Percentiles rank a stretch among this genome's conserved stretches.
Conservation (phyloP, 192 early-diverging fungal species). For the Entophlyctis luteolus region DNA sequence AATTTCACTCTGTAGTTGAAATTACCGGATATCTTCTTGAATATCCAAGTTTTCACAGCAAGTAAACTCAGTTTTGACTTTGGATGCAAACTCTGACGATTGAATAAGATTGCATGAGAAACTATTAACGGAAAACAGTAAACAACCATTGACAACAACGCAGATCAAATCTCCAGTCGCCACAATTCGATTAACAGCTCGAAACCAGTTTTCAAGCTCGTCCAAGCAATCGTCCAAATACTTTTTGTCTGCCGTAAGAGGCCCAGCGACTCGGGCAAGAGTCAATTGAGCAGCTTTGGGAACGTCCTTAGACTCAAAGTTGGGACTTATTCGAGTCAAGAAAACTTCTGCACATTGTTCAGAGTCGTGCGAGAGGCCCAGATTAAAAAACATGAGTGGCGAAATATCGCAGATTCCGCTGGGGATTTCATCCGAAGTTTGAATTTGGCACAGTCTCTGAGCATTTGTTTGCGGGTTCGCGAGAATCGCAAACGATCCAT, state of each 20-base stretch:
- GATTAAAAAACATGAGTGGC: background rate
- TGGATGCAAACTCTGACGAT: conserved; percentile 17
- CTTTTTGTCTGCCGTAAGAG: conserved; percentile 55
- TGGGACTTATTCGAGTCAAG: background rate
- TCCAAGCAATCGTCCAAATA: conserved; percentile 55
- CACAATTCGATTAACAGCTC: conserved; percentile 59
- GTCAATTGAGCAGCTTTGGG: conserved; percentile 55
- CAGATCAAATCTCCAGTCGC: conserved; percentile 64
- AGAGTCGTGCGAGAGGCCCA: background rate
- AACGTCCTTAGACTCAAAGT: background rate
- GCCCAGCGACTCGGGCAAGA: conserved; percentile 65
- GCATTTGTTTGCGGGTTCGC: background rate
- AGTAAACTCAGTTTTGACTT: conserved; percentile 13
- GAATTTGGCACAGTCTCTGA: background rate
- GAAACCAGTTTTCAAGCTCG: conserved; percentile 63
- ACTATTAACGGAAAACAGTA: conserved; percentile 2
- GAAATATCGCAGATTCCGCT: background rate
- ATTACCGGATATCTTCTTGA: conserved; percentile 33
- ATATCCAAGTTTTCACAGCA: conserved; percentile 38
- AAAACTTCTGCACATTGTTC: background rate
- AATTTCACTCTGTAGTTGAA: background rate
- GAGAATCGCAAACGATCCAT: background rate
- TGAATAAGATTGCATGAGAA: conserved; percentile 42
- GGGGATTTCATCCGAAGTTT: background rate
- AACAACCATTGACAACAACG: conserved; percentile 59